Conservation (phyloP, 208 protist genomes). For the Wallacemonas sp. region DNA sequence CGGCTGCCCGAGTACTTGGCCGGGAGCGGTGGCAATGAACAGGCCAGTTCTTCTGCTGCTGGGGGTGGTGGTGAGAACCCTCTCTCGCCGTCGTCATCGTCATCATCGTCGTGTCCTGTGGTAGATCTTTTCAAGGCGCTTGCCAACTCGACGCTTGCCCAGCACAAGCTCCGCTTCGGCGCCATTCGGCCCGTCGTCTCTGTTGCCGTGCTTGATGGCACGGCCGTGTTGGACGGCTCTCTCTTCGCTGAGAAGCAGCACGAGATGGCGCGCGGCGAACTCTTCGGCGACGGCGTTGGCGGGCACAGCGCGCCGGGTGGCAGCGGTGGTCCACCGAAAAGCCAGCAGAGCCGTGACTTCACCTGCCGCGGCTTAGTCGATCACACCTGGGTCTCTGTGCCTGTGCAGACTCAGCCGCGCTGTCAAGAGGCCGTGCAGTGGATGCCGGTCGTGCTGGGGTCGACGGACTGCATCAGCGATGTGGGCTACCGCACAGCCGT, state of each 20-base stretch:
- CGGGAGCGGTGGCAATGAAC: background rate
- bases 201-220: slow-evolving; percentile 51
- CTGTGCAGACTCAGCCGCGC: slow-evolving; percentile 45
- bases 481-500: slow-evolving; percentile 67
- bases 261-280: slow-evolving; percentile 9
- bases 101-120: slow-evolving; percentile 11
- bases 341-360: slow-evolving; percentile 22
- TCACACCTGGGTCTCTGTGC: slow-evolving; percentile 68
- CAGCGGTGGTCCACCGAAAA: background rate
- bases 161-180: slow-evolving; percentile 68
- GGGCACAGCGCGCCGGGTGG: background rate
- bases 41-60: background rate
- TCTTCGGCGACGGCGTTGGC: slow-evolving; percentile 11
- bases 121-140: slow-evolving; percentile 65
- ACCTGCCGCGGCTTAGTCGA: slow-evolving; percentile 61
- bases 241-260: slow-evolving; percentile 12
- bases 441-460: slow-evolving; percentile 69
- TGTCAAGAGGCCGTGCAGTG: slow-evolving; percentile 67
- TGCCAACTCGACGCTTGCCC: slow-evolving; percentile 56
- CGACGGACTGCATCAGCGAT: slow-evolving; percentile 66
- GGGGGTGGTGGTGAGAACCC: background rate
- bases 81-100: too few species aligned
- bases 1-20: slow-evolving; percentile 27
- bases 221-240: slow-evolving; percentile 5
- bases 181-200: slow-evolving; percentile 66